Evolutionary conservation across 768 basidiomycete genomes (phyloP).

Genomic region (Suillus weaverae): DNA sequence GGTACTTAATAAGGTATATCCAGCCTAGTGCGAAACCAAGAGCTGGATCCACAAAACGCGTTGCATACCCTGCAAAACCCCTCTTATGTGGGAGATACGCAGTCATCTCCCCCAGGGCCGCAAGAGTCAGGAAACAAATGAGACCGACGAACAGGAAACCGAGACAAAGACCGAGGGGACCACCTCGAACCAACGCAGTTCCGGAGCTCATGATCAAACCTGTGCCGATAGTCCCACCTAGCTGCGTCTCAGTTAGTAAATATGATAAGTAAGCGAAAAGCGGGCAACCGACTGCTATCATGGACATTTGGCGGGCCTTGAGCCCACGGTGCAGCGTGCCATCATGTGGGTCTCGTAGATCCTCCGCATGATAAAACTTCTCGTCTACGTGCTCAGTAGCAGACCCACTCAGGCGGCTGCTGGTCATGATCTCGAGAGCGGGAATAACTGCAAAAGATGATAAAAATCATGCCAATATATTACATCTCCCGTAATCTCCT

Average conservation of each 20-base stretch:
- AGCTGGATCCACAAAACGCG: slow-evolving; percentile 69
- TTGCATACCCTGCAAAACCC: slow-evolving; percentile 60
- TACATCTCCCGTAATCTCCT: background rate
- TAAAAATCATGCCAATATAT: background rate
- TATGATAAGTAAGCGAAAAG: slow-evolving; percentile 2
- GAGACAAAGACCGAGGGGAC: slow-evolving; percentile 50
- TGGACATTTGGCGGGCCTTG: slow-evolving; percentile 57
- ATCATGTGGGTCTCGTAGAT: slow-evolving; percentile 38
- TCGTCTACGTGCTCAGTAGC: slow-evolving; percentile 8
- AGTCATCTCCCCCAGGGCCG: slow-evolving; percentile 43
- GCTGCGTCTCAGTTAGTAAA: slow-evolving; percentile 22
- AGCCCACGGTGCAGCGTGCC: slow-evolving; percentile 51
- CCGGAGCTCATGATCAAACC: slow-evolving; percentile 56
- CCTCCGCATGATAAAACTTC: slow-evolving; percentile 25
- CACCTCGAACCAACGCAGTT: slow-evolving; percentile 56
- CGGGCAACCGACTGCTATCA: slow-evolving; percentile 47
- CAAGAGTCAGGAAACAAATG: slow-evolving; percentile 62
- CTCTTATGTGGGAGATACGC: slow-evolving; percentile 57
- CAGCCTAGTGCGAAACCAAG: slow-evolving; percentile 57
- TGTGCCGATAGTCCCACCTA: slow-evolving; percentile 55
- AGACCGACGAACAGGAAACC: slow-evolving; percentile 52
- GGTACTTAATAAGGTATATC: slow-evolving; percentile 66
- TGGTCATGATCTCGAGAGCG: background rate
- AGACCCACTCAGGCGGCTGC: background rate
- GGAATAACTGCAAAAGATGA: background rate